Evolutionary conservation across 306 rosid genomes (phyloP).

Genomic region (Biancaea sappan): DNA sequence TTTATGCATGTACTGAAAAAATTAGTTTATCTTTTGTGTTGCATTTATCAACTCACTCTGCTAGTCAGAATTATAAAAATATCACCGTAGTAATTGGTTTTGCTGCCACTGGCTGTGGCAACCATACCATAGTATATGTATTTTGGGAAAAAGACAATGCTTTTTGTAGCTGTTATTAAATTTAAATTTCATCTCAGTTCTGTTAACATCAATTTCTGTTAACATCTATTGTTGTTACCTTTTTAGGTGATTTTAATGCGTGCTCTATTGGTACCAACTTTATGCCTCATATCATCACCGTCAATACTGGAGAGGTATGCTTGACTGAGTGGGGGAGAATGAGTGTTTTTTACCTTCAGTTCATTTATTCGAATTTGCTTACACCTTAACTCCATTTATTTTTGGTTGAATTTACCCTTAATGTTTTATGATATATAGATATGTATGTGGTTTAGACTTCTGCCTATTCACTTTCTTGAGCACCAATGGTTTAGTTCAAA

Average conservation of each 20-base stretch:
- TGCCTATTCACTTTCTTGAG: neutral
- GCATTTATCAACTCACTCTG: neutral
- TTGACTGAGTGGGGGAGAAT: constrained; percentile 6
- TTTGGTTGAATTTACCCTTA: neutral
- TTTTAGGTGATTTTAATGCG: constrained; percentile 61
- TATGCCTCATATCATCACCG: constrained; percentile 78
- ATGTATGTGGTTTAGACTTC: neutral
- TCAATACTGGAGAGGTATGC: constrained; percentile 83
- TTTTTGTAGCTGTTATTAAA: neutral
- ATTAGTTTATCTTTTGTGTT: neutral
- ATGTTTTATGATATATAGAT: neutral
- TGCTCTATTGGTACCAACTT: constrained; percentile 62
- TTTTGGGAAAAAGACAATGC: neutral
- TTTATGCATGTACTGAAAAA: neutral
- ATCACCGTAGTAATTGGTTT: neutral
- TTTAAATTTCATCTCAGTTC: constrained; percentile 13
- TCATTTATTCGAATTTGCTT: neutral
- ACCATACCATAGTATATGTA: neutral
- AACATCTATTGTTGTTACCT: constrained; percentile 25
- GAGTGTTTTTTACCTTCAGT: constrained; percentile 18
- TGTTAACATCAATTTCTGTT: constrained; percentile 28
- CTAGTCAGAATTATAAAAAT: neutral
- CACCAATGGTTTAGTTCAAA: neutral
- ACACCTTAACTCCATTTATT: neutral
- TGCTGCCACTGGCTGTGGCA: neutral